Evolutionary conservation across 805 yeast genomes (phyloP).

Genomic region (Candida sanyiensis): DNA sequence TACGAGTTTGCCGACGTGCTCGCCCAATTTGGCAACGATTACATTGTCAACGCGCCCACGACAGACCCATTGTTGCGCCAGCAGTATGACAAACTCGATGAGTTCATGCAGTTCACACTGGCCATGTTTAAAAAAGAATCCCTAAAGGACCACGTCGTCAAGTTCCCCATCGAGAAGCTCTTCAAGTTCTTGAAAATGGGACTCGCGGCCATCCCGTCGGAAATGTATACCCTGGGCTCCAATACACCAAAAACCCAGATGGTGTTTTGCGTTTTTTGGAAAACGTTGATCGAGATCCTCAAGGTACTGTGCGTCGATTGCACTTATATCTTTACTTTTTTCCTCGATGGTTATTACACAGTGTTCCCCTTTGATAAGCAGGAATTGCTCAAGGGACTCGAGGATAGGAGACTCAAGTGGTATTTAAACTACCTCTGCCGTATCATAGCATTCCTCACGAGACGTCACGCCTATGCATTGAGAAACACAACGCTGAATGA

Average conservation of each 20-base stretch:
- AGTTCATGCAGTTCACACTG: constrained; percentile 9
- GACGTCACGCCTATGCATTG: constrained; percentile 17
- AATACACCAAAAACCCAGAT: constrained; percentile 10
- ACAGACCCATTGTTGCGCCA: constrained; percentile 7
- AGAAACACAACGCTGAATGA: constrained; percentile 19
- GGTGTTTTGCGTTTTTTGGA: constrained; percentile 19
- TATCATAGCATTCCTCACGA: constrained; percentile 15
- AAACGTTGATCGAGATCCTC: constrained; percentile 13
- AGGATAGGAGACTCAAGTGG: constrained; percentile 8
- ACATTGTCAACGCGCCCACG: constrained; percentile 7
- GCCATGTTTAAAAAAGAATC: constrained; percentile 9
- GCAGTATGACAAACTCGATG: constrained; percentile 9
- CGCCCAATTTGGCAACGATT: constrained; percentile 16
- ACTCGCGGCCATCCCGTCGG: constrained; percentile 17
- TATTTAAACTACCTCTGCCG: constrained; percentile 21
- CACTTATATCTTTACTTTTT: constrained; percentile 19
- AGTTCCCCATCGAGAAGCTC: constrained; percentile 18
- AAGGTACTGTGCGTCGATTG: constrained; percentile 16
- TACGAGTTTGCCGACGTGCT: constrained; percentile 17
- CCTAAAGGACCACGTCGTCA: constrained; percentile 12
- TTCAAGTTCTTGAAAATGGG: constrained; percentile 15
- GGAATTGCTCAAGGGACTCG: constrained; percentile 6
- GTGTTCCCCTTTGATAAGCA: constrained; percentile 13
- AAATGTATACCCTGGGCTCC: constrained; percentile 13
- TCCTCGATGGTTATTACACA: constrained; percentile 19